Percentiles rank a stretch among this genome's conserved stretches.
phyloP scores from a whole-genome alignment of 108 stramenopile species.

The Cyclotella sp. region DNA sequence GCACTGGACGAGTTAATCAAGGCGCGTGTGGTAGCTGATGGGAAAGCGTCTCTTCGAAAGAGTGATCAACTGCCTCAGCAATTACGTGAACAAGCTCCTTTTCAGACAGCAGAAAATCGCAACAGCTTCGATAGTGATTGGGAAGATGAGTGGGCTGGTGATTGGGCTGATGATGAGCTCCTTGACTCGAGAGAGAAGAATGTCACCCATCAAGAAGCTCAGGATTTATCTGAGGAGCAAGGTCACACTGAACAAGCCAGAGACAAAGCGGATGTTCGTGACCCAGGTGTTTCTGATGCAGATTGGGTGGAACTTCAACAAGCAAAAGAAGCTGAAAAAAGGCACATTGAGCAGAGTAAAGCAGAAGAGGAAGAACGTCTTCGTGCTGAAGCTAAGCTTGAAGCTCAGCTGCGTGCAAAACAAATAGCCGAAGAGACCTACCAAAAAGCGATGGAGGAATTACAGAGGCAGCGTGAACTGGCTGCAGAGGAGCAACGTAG shows the following conservation, averaged over 20 bases:
- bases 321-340: conserved; percentile 26
- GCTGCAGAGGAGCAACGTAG: conserved; percentile 19
- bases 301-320: conserved; percentile 37
- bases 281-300: conserved; percentile 37
- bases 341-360: conserved; percentile 21
- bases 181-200: conserved; percentile 9
- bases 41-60: neutral
- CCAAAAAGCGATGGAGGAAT: conserved; percentile 32
- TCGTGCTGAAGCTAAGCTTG: conserved; percentile 21
- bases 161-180: neutral
- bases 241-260: conserved; percentile 16
- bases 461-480: conserved; percentile 22
- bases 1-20: conserved; percentile 18
- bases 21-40: neutral
- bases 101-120: neutral
- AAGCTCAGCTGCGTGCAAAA: conserved; percentile 6
- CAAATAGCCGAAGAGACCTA: conserved; percentile 38
- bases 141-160: conserved; percentile 3
- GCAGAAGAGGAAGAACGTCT: conserved; percentile 20
- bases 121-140: conserved; percentile 4
- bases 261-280: conserved; percentile 12
- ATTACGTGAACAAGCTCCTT: neutral
- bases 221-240: neutral
- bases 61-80: neutral
- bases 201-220: conserved; percentile 1